Evolutionary conservation across 495 filamentous ascomycete species (phyloP), one percentile per base, ranked within the genome.

Genomic region (Pseudomonodictys pantanalensis): DNA sequence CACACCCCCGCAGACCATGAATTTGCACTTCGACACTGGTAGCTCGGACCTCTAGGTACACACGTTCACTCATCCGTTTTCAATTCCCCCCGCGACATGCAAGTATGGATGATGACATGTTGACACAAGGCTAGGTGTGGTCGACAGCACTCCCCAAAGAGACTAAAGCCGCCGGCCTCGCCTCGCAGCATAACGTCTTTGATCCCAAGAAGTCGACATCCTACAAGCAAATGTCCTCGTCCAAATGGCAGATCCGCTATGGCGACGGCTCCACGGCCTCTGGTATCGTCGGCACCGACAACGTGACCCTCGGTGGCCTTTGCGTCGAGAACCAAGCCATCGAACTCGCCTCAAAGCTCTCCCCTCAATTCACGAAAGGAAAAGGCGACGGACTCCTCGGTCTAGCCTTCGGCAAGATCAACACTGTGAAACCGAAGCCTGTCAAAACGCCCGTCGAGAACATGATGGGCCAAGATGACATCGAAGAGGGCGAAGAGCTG

Each of bases 11-110:
- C 87, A 91, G 76, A 84, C 72, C 35, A 49, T 90, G 54, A 79
- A 75, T 46, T 68, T 91, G 45, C 84, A 90, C 68, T 89, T 91
- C 62, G 88, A 92, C 71, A 90, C 88, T 26, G 89, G 86, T 10
- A 88, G 86, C 42, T 77, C 85, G 6, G 88, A 91, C 78, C 77
- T 90, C 35, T 92, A 87, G 89, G 87, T 92, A 52, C 24, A 51
- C 32, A 1, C 42, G 20, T 28, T 1, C 49, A 3, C 12, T 38
- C 22, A 2, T 24, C 17, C 8, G 1, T 5, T 12, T 33, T n/a
- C 39, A 32, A 17, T 18, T 12, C 26, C 12, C n/a, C 18, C 33
- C n/a, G 15, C 28, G 8, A 29, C 9, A 20, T 58, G 6, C 28
- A 48, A 2, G 10, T 49, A 11, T 49, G n/a, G n/a, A n/a, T n/a